Base-by-base conservation (phyloP, 257 asterid species). In the Plantago ovata region DNA sequence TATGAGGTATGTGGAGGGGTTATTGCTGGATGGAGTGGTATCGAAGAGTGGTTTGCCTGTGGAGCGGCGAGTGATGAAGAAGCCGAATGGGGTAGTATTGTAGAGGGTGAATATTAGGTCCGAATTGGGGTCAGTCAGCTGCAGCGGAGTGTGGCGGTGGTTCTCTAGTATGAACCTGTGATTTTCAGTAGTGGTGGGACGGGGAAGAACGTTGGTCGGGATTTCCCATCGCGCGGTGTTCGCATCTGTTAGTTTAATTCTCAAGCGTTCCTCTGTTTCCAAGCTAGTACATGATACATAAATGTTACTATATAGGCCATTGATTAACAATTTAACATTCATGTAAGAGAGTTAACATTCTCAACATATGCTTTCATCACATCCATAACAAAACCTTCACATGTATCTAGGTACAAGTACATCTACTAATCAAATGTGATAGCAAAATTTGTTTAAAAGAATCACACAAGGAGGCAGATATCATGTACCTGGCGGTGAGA, bases 401-500 rank as follows among this genome's bases (percentile, higher is more conserved):
- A n/a, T n/a, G n/a, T n/a, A n/a, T n/a, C n/a, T n/a, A n/a, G n/a
- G n/a, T n/a, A n/a, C n/a, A n/a, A n/a, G n/a, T n/a, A n/a, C n/a
- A n/a, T n/a, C n/a, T n/a, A n/a, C n/a, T n/a, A n/a, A n/a, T n/a
- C n/a, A n/a, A n/a, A n/a, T n/a, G n/a, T n/a, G n/a, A n/a, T n/a
- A n/a, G n/a, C n/a, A n/a, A n/a, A n/a, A n/a, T n/a, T n/a, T n/a
- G n/a, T n/a, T n/a, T 28, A 28, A 28, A 28, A 28, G 36, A 7
- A 14, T 9, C 22, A 3, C 9, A 15, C 11, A 6, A 6, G 6
- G 57, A 52, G 7, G 21, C 40, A 24, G 3, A 15, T 28, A 8
- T 28, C 12, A n/a, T 15, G 28, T 62, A 81, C 87, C 87, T 77
- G 64, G 84, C 87, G 0, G 87, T 69, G 75, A 81, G 78, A 12